phyloP scores from a whole-genome alignment of 108 stramenopile genomes.

The Conticribra weissflogii region DNA sequence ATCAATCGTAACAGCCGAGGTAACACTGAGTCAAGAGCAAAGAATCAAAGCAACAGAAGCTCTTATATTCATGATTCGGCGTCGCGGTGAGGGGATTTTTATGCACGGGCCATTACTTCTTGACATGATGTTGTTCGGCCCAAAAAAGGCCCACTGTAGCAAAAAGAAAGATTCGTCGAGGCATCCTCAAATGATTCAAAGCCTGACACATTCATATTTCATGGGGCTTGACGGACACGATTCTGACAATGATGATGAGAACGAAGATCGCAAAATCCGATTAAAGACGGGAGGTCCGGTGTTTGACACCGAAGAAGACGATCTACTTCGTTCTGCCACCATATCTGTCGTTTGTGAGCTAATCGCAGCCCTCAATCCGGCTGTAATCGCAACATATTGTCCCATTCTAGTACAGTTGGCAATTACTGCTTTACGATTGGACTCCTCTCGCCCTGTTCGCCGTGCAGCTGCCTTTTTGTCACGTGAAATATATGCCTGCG shows the following conservation, averaged over 20 bases:
- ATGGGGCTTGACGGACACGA: slow-evolving; percentile 25
- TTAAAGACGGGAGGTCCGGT: slow-evolving; percentile 80
- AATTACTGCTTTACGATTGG: slow-evolving; percentile 53
- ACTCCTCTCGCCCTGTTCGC: slow-evolving; percentile 60
- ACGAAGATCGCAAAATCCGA: slow-evolving; percentile 60
- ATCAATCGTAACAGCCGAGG: slow-evolving; percentile 1
- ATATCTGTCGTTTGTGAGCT: slow-evolving; percentile 68
- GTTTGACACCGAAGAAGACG: slow-evolving; percentile 71
- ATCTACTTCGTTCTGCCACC: slow-evolving; percentile 64
- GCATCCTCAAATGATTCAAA: slow-evolving; percentile 35
- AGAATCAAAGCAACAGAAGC: slow-evolving; percentile 82
- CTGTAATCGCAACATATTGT: slow-evolving; percentile 52
- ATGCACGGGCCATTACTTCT: slow-evolving; percentile 52
- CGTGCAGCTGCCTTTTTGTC: slow-evolving; percentile 72
- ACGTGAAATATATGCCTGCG: slow-evolving; percentile 60
- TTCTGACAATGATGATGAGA: slow-evolving; percentile 14
- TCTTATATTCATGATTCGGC: slow-evolving; percentile 70
- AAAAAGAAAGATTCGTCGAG: slow-evolving; percentile 2
- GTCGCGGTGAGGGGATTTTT: slow-evolving; percentile 62
- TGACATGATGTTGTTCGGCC: slow-evolving; percentile 62
- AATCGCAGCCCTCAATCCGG: slow-evolving; percentile 41
- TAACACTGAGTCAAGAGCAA: slow-evolving; percentile 56
- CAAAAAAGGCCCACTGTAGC: slow-evolving; percentile 5
- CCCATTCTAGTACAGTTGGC: slow-evolving; percentile 42
- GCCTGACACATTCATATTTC: slow-evolving; percentile 70